Evolutionary conservation across 345 rosid species (phyloP), one percentile per base, ranked within the genome.

Genomic region (Toxicodendron radicans): DNA sequence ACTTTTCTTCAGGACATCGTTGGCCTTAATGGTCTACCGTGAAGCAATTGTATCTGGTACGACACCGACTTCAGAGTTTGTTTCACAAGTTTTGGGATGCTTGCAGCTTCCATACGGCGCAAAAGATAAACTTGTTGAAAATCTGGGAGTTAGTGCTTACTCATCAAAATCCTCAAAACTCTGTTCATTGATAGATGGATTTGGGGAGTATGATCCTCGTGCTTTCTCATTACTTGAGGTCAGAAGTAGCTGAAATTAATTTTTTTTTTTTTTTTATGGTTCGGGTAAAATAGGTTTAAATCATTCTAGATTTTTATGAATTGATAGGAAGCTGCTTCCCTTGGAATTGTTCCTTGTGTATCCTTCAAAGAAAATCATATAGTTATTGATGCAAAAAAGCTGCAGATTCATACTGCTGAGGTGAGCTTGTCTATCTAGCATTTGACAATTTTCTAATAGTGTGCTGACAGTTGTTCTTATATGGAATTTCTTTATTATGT

Each of bases 201-300:
- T 92, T 83, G 99, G 91, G 76, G 97, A 95, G 83, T 95, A 89
- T 66, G 99, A 95, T 77, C 92, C 99, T 76, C 85, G 97, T 79
- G 95, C 99, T 71, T 91, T 94, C 71, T 92, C 97, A 49, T 70
- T 92, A 70, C 91, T 92, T 71, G 96, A 90, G 98, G 98, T 94
- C 68, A 68, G 84, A 66, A 43, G 20, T 18, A 75, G 61, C 64
- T 70, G 73, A 79, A 64, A 7, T 17, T 49, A 59, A 38, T 54
- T 56, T 68, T n/a, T n/a, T n/a, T n/a, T n/a, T n/a, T n/a, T n/a
- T n/a, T n/a, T n/a, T n/a, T n/a, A n/a, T n/a, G n/a, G n/a, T n/a
- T n/a, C n/a, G n/a, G 23, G 52, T 67, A 35, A 67, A 73, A 30
- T 62, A 53, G n/a, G 20, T 30, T 64, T 24, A 24, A 69, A 20